Conservation (phyloP, 257 asterid species). For the Fraxinus pennsylvanica region DNA sequence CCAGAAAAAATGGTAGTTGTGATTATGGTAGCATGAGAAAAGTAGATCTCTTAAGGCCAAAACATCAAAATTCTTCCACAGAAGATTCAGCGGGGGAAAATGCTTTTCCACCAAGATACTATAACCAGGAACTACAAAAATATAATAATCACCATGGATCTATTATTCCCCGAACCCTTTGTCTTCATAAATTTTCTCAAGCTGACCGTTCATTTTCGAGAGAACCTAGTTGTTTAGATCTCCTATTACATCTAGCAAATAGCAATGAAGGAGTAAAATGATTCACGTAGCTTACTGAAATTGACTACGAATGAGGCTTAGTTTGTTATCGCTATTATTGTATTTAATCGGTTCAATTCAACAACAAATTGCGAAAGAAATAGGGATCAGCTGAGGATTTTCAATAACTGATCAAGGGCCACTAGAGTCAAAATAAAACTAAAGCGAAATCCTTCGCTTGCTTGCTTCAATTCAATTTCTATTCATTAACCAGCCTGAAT, state of each 20-base stretch:
- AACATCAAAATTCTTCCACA: not conserved
- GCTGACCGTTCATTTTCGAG: not conserved
- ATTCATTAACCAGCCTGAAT: not conserved
- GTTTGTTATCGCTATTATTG: not conserved
- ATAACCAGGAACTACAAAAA: not conserved
- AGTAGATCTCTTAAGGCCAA: not conserved
- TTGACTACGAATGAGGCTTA: not conserved
- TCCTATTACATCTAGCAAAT: not conserved
- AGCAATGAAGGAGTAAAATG: not conserved
- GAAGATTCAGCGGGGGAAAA: not conserved
- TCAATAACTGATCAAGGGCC: not conserved
- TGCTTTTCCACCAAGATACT: not conserved
- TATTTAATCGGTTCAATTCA: not conserved
- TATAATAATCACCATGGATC: not conserved
- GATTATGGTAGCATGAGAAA: not conserved
- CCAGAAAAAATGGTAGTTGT: not conserved
- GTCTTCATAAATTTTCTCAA: not conserved
- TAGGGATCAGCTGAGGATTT: no score
- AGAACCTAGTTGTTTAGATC: not conserved
- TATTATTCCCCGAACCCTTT: not conserved
- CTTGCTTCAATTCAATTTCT: not conserved
- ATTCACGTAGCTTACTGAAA: not conserved
- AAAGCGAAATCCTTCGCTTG: constrained; percentile 29
- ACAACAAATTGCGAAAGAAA: not conserved
- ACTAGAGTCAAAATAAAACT: not conserved